Evolutionary conservation across 768 basidiomycete genomes (phyloP).

Genomic region (Tulasnella sp.): DNA sequence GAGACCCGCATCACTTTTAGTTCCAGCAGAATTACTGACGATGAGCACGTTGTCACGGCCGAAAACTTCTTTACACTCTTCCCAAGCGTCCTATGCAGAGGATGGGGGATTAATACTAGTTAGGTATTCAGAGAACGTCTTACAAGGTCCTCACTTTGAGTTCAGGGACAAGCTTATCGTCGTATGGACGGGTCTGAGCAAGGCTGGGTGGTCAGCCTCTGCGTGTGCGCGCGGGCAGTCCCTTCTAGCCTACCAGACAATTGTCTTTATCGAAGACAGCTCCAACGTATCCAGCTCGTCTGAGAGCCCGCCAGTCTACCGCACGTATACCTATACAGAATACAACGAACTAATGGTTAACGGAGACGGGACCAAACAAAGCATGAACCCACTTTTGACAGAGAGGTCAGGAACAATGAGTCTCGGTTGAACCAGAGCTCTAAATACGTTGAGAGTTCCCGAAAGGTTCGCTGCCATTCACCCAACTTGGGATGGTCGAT

Average conservation of each 20-base stretch:
- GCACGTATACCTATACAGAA: conserved; percentile 64
- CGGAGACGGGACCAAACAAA: not conserved
- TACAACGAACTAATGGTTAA: not conserved
- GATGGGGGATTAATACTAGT: not conserved
- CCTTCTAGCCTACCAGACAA: conserved; percentile 62
- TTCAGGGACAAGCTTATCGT: conserved; percentile 71
- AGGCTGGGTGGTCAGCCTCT: not conserved
- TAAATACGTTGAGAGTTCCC: conserved; percentile 21
- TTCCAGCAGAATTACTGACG: conserved; percentile 93
- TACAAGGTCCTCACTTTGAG: conserved; percentile 54
- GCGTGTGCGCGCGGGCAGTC: not conserved
- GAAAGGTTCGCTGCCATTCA: conserved; percentile 17
- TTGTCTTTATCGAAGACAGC: conserved; percentile 98
- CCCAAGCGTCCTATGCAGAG: conserved; percentile 64
- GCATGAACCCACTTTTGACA: conserved; percentile 56
- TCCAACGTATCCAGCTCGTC: conserved; percentile 75
- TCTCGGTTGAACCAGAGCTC: conserved; percentile 53
- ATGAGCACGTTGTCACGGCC: conserved; percentile 76
- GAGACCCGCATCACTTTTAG: conserved; percentile 60
- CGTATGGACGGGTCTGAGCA: conserved; percentile 70
- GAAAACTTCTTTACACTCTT: conserved; percentile 64
- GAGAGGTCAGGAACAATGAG: conserved; percentile 60
- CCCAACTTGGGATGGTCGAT: not conserved
- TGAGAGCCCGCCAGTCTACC: conserved; percentile 69
- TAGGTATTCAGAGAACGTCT: not conserved